Evolutionary conservation across 2,329 filamentous ascomycete genomes (phyloP), one percentile per base, ranked within the genome.

Genomic region (Aspergillus tanneri): DNA sequence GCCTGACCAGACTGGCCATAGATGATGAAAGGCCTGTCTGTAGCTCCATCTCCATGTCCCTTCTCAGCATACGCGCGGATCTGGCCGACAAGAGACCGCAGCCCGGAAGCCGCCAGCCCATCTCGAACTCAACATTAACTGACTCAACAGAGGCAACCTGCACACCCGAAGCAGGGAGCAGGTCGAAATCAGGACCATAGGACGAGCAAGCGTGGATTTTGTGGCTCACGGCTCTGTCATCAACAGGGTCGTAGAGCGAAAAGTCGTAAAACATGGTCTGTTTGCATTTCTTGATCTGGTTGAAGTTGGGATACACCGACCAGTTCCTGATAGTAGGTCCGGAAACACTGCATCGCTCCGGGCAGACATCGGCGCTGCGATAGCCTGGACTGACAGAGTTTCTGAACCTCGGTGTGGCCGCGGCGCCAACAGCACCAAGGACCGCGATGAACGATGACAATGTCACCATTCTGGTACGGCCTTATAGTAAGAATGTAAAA

Each of bases 231-330:
- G 45, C 36, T 10, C 18, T 14, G 44, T 68, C 59, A 44, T 71
- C 68, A 9, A 71, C 62, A 9, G 47, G 46, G 45, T 71, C 67
- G 37, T 64, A 57, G 37, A 71, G 46, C n/a, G 62, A 63, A 49
- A 71, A 70, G 47, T 60, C 52, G 39, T 68, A 68, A 40, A 70
- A 65, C 47, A 70, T 54, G 43, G 61, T 61, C 52, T 62, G 42
- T 25, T 54, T 43, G 53, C 68, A 71, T 6, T 36, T 49, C 5
- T 46, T 51, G 46, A 68, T 54, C 37, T 56, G 39, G 3, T 60
- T 55, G 36, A 68, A 53, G 51, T 47, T 21, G 2, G 47, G 41
- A 24, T 59, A 58, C 25, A 45, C 50, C 4, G 57, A 61, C 57
- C 57, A 61, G 19, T 56, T 56, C 8, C 41, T 49, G 3, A 54